Conservation (phyloP, 352 stramenopile genomes). For the Phytophthora europaea region DNA sequence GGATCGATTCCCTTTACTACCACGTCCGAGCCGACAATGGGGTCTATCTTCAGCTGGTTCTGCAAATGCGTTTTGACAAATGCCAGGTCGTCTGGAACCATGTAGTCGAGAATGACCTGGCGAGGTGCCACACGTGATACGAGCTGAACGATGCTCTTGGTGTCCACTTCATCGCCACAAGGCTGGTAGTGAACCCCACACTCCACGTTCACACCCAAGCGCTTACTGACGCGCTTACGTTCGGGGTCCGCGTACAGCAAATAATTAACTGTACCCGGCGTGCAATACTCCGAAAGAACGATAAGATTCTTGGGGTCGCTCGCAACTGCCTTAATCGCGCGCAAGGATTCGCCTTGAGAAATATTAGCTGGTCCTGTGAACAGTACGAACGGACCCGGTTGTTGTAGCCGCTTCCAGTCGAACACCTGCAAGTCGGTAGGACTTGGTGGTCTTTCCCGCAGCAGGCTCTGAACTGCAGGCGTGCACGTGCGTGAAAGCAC, state of each 20-base stretch:
- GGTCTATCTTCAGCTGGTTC: conserved; percentile 63
- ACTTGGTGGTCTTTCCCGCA: conserved; percentile 36
- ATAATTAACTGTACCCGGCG: conserved; percentile 84
- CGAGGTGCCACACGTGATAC: conserved; percentile 61
- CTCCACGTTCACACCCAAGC: conserved; percentile 68
- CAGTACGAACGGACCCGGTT: conserved; percentile 77
- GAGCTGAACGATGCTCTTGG: conserved; percentile 87
- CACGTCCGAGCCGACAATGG: conserved; percentile 24
- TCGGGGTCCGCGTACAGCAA: conserved; percentile 82
- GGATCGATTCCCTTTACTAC: conserved; percentile 46
- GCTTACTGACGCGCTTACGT: conserved; percentile 76
- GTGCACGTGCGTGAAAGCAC: conserved; percentile 75
- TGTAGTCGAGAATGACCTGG: conserved; percentile 79
- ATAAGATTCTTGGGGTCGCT: conserved; percentile 86
- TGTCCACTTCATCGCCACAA: conserved; percentile 86
- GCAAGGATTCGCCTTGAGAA: conserved; percentile 72
- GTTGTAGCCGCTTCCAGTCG: conserved; percentile 76
- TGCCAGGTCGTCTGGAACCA: conserved; percentile 62
- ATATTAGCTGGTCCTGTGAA: conserved; percentile 87
- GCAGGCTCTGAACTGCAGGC: conserved; percentile 42
- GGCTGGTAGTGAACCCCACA: conserved; percentile 90
- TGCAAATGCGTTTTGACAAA: conserved; percentile 73
- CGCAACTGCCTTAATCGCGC: conserved; percentile 69
- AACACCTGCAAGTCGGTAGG: conserved; percentile 55
- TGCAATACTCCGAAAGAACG: conserved; percentile 87